Evolutionary conservation across 306 rosid genomes (phyloP).

Genomic region (Aeschynomene evenia): DNA sequence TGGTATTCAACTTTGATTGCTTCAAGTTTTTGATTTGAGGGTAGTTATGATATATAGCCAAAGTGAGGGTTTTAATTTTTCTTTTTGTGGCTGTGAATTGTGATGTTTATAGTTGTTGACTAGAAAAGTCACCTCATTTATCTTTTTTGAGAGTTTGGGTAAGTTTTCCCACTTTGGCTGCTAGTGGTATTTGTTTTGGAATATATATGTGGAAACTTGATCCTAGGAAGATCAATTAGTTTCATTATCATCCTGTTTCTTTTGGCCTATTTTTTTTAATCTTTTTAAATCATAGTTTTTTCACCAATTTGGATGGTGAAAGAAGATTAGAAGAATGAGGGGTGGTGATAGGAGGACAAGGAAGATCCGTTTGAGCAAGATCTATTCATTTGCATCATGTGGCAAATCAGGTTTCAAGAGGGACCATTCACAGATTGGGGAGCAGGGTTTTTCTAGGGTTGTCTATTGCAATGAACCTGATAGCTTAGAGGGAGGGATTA

Average conservation of each 20-base stretch:
- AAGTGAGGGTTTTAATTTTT: constrained; percentile 24
- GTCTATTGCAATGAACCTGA: constrained; percentile 75
- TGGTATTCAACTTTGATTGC: constrained; percentile 20
- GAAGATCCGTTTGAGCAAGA: constrained; percentile 77
- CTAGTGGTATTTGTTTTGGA: background rate
- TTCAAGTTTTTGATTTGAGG: constrained; percentile 1
- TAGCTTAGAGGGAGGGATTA: constrained; percentile 51
- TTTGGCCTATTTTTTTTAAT: constrained; percentile 7
- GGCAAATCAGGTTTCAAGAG: constrained; percentile 54
- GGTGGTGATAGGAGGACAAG: constrained; percentile 51
- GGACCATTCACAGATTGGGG: constrained; percentile 76
- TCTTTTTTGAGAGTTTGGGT: background rate
- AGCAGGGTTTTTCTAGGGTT: constrained; percentile 81
- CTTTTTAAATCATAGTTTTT: constrained; percentile 16
- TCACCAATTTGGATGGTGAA: background rate
- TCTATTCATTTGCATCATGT: constrained; percentile 72
- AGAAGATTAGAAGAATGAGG: constrained; percentile 38
- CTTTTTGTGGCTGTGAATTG: constrained; percentile 19
- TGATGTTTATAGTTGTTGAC: constrained; percentile 21
- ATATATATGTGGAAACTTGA: background rate
- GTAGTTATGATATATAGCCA: constrained; percentile 15
- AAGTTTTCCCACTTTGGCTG: constrained; percentile 12
- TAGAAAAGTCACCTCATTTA: background rate
- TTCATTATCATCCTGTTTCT: too few species aligned
- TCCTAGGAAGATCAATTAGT: constrained; percentile 9